Base-by-base conservation (phyloP, 176 grass and related monocot genomes). In the Echinochloa phyllopogon region DNA sequence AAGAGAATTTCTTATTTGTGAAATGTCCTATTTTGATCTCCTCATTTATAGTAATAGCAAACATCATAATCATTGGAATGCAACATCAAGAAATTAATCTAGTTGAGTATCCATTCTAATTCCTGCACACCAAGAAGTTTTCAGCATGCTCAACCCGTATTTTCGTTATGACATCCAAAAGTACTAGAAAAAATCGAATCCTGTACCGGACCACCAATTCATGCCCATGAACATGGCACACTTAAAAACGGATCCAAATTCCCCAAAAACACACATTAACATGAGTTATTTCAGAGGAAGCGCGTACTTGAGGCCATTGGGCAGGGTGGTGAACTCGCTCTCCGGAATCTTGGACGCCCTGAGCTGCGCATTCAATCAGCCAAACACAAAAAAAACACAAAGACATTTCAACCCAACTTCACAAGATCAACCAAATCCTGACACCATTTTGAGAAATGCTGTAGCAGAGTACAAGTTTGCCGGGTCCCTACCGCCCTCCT, bases 231-330 rank as follows among this genome's bases (percentile, higher is more conserved):
- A 79, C 41, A 68, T 38, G 17, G 3, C 9, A 66, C 2, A 27
- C 21, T 27, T 0, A 20, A 29, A 29, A 48, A 7, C 11, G 38
- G 43, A 66, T 2, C 6, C 18, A 0, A 38, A 40, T 23, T n/a
- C 10, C 36, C 42, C 41, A 13, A 55, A 42, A 17, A 52, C 63
- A 21, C 16, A 65, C 5, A 36, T 0, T 16, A 18, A 39, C 41
- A 75, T 21, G 27, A 76, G 24, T 0, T 23, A 55, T 38, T 65
- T 25, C 44, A 57, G 69, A 40, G 16, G 12, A 12, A 48, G 58
- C 29, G 71, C 93, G 65, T 90, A 98, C 96, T 98, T 98, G 14
- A 98, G 94, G 44, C 96, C 96, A 87, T 91, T 96, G 65, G 93
- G 88, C 45, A 96, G 91, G 41, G 86, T 89, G 21, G 77, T 94